Evolutionary conservation across 2,329 filamentous ascomycete species (phyloP).

Genomic region (Sporothrix inflata): DNA sequence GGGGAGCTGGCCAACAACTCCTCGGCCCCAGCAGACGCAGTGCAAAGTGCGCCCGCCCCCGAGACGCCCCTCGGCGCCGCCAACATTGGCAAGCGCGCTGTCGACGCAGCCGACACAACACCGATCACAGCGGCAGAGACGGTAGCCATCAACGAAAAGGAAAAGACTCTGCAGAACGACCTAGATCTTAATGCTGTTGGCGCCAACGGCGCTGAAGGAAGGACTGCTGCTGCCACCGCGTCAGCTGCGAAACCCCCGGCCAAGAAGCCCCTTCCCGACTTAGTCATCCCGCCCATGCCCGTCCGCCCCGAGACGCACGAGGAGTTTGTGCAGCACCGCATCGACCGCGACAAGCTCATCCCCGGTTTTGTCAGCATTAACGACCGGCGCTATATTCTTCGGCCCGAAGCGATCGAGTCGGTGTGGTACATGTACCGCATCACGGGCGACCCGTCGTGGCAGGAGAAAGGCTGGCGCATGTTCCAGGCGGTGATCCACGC

Average conservation of each 20-base stretch:
- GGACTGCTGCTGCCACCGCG: neutral
- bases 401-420: constrained; percentile 85
- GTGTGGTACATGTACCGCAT: constrained; percentile 91
- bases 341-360: constrained; percentile 51
- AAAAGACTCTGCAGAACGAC: constrained; percentile 36
- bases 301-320: constrained; percentile 54
- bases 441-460: constrained; percentile 74
- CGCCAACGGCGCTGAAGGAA: neutral
- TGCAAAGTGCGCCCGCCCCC: neutral
- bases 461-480: constrained; percentile 86
- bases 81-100: constrained; percentile 13
- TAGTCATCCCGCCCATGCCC: constrained; percentile 41
- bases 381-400: constrained; percentile 60
- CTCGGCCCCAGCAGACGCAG: neutral
- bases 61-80: neutral
- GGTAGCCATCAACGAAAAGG: constrained; percentile 34
- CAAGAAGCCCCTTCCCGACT: constrained; percentile 30
- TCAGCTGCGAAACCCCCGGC: neutral
- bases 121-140: constrained; percentile 20
- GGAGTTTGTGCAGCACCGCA: constrained; percentile 54
- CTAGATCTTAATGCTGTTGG: constrained; percentile 35
- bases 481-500: constrained; percentile 70
- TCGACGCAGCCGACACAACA: neutral
- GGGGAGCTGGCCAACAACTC: neutral
- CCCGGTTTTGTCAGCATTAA: constrained; percentile 55